phyloP scores from a whole-genome alignment of 805 yeast species.

The Suhomyces canberraensis region DNA sequence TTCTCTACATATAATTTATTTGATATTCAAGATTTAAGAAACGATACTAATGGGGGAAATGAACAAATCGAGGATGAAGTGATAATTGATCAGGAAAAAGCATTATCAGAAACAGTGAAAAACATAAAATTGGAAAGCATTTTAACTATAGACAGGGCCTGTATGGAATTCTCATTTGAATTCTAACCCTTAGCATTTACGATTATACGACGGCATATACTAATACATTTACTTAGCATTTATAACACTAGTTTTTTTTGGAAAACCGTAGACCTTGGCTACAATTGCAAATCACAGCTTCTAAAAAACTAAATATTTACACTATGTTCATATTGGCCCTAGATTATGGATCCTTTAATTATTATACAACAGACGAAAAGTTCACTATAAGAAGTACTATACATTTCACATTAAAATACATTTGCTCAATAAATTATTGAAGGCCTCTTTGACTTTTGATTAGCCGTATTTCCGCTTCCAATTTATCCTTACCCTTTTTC shows the following conservation, averaged over 20 bases:
- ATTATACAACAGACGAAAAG: too few relatives aligned
- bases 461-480: slow-evolving; percentile 66
- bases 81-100: neutral
- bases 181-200: neutral
- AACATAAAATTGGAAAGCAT: neutral
- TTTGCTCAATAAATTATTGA: slow-evolving; percentile 9
- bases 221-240: too few relatives aligned
- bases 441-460: slow-evolving; percentile 41
- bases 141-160: neutral
- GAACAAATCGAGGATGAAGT: neutral
- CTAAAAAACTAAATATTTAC: too few relatives aligned
- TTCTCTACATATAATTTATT: slow-evolving; percentile 6
- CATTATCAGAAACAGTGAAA: neutral
- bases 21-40: slow-evolving; percentile 9
- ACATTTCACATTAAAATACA: neutral
- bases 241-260: too few relatives aligned
- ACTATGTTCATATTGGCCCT: too few relatives aligned
- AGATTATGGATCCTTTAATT: too few relatives aligned
- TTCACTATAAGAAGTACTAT: too few relatives aligned
- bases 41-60: neutral
- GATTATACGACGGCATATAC: neutral
- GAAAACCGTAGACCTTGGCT: too few relatives aligned
- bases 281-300: too few relatives aligned
- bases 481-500: slow-evolving; percentile 81
- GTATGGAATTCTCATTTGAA: neutral